Evolutionary conservation across 1,284 basidiomycete genomes (phyloP).

Genomic region (Amylostereum areolatum): DNA sequence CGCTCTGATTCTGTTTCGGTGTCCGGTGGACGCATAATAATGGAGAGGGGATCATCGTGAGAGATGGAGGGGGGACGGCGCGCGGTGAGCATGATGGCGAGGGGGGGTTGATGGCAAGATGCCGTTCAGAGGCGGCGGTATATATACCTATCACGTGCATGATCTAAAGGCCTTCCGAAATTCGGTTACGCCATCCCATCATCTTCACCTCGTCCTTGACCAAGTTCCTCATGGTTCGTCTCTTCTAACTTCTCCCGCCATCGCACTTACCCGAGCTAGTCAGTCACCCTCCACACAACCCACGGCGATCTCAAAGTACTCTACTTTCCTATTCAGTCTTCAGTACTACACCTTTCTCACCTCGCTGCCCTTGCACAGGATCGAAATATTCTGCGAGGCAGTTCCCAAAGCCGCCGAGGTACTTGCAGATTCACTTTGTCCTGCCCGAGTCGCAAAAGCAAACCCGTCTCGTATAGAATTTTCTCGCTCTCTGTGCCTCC

Average conservation of each 20-base stretch:
- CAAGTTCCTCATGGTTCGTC: constrained; percentile 3
- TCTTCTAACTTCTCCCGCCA: constrained; percentile 7
- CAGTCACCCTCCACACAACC: constrained; percentile 91
- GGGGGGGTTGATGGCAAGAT: constrained; percentile 19
- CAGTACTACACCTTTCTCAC: constrained; percentile 1
- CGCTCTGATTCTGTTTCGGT: constrained; percentile 65
- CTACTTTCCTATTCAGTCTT: background rate
- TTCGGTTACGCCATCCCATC: background rate
- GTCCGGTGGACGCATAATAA: constrained; percentile 56
- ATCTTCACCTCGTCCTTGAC: constrained; percentile 13
- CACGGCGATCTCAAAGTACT: constrained; percentile 91
- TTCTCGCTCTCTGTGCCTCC: constrained; percentile 88
- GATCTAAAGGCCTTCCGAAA: background rate
- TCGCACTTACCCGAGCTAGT: constrained; percentile 42
- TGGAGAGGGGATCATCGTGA: constrained; percentile 69
- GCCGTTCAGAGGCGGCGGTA: constrained; percentile 2
- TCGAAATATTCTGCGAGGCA: constrained; percentile 96
- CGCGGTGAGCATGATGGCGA: constrained; percentile 22
- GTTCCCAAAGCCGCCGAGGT: constrained; percentile 93
- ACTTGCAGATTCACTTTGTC: constrained; percentile 11
- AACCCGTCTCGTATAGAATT: constrained; percentile 59
- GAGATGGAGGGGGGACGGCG: constrained; percentile 47
- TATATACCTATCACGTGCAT: background rate
- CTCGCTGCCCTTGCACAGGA: constrained; percentile 44
- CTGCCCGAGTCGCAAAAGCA: constrained; percentile 5